Evolutionary conservation across 345 rosid species (phyloP).

Genomic region (Hibiscus trionum): DNA sequence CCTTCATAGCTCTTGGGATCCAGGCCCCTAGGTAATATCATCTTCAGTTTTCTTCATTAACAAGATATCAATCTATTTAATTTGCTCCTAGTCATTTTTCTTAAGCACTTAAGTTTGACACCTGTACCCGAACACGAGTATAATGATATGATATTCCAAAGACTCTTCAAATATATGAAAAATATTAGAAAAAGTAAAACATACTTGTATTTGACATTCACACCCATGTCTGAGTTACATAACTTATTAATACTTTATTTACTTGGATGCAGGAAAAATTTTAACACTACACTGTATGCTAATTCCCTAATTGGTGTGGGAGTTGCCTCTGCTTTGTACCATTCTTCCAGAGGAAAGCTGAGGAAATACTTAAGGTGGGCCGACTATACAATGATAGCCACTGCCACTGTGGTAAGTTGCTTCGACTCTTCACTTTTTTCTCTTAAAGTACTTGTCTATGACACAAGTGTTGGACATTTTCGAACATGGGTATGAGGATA

Average conservation of each 20-base stretch:
- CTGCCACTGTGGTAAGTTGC: slow-evolving; percentile 64
- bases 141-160: neutral
- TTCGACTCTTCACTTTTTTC: no score
- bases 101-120: neutral
- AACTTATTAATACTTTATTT: slow-evolving; percentile 1
- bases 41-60: slow-evolving; percentile 4
- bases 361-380: slow-evolving; percentile 83
- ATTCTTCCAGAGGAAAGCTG: slow-evolving; percentile 73
- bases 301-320: slow-evolving; percentile 96
- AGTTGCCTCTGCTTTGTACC: slow-evolving; percentile 77
- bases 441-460: no score
- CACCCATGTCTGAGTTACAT: neutral
- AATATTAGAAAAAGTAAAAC: neutral
- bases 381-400: slow-evolving; percentile 92
- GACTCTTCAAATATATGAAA: neutral
- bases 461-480: no score
- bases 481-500: no score
- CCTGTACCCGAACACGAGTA: neutral
- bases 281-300: slow-evolving; percentile 65
- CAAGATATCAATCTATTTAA: neutral
- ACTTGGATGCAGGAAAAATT: slow-evolving; percentile 51
- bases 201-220: neutral
- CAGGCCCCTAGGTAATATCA: slow-evolving; percentile 83
- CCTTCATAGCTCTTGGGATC: slow-evolving; percentile 76
- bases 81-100: neutral